These are phyloP conservation scores for Ophiosphaerella korrae DNA, from an alignment of 2,329 filamentous ascomycete species.

Conservation along the genomic window DNA sequence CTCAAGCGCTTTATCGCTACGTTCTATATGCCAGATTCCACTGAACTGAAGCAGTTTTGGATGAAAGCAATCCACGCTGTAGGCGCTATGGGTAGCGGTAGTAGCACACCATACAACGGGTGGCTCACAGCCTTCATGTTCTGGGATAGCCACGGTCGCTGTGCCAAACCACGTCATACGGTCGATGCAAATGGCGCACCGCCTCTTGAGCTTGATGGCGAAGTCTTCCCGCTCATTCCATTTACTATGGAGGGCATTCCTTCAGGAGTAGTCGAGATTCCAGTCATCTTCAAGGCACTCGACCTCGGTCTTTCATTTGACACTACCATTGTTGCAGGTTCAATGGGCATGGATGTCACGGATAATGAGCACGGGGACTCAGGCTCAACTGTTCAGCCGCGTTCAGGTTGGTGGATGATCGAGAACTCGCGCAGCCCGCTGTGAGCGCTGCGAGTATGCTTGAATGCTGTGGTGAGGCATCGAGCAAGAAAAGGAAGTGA, in stretches of 20 bases:
- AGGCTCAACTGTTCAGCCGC: conserved; percentile 4
- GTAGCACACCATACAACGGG: conserved; percentile 2
- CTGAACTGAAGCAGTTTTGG: conserved; percentile 52
- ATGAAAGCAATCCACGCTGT: conserved; percentile 31
- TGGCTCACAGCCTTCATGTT: conserved; percentile 21
- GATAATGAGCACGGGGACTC: background rate
- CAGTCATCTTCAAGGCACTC: conserved; percentile 4
- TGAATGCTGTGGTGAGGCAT: too few relatives aligned
- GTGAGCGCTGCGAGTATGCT: too few relatives aligned
- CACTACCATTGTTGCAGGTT: conserved; percentile 9
- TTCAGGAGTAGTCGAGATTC: conserved; percentile 5
- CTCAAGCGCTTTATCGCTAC: conserved; percentile 52
- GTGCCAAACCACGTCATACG: background rate
- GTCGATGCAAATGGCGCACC: too few relatives aligned
- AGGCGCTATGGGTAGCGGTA: background rate
- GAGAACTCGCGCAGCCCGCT: background rate
- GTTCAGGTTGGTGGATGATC: conserved; percentile 16
- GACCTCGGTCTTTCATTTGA: background rate
- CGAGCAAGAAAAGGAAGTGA: too few relatives aligned
- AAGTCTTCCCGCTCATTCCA: background rate
- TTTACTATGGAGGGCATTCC: background rate
- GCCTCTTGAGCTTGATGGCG: background rate
- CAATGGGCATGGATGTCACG: conserved; percentile 8
- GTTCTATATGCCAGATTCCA: conserved; percentile 46
- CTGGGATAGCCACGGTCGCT: conserved; percentile 11